phyloP scores from a whole-genome alignment of 2,329 filamentous ascomycete species.

The Fusarium sp. region DNA sequence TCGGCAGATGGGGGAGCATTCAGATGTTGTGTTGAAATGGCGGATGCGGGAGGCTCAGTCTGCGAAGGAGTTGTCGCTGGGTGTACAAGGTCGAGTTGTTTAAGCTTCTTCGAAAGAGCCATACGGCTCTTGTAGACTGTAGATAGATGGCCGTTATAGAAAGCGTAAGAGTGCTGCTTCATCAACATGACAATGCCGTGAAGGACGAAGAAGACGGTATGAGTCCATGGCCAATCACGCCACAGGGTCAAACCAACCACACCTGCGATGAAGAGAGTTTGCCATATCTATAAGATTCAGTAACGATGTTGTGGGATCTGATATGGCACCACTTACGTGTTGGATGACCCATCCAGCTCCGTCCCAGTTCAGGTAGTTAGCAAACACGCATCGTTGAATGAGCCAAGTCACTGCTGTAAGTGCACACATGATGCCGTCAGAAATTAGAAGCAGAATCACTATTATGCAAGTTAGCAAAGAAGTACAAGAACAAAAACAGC shows the following conservation, averaged over 20 bases:
- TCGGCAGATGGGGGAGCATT: conserved; percentile 54
- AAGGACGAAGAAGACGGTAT: conserved; percentile 81
- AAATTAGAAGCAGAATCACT: conserved; percentile 67
- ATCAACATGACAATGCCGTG: conserved; percentile 82
- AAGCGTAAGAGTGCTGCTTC: conserved; percentile 86
- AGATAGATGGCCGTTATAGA: conserved; percentile 81
- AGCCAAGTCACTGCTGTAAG: conserved; percentile 74
- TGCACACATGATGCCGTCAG: conserved; percentile 77
- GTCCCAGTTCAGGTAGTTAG: conserved; percentile 75
- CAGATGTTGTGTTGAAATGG: conserved; percentile 61
- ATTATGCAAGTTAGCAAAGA: conserved; percentile 14
- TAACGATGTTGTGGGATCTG: background rate
- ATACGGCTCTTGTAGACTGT: conserved; percentile 65
- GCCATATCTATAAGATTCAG: conserved; percentile 68
- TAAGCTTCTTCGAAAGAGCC: conserved; percentile 61
- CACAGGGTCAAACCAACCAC: conserved; percentile 75
- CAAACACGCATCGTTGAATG: conserved; percentile 70
- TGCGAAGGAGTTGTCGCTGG: conserved; percentile 58
- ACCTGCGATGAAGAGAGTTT: conserved; percentile 70
- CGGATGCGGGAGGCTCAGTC: conserved; percentile 55
- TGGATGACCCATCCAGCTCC: conserved; percentile 79
- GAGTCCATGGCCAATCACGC: conserved; percentile 85
- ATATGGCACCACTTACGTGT: conserved; percentile 58
- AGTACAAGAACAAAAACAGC: background rate
- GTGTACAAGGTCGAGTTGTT: conserved; percentile 67